Evolutionary conservation across 352 stramenopile genomes (phyloP).

Genomic region (Phytopythium chamaehyphon): DNA sequence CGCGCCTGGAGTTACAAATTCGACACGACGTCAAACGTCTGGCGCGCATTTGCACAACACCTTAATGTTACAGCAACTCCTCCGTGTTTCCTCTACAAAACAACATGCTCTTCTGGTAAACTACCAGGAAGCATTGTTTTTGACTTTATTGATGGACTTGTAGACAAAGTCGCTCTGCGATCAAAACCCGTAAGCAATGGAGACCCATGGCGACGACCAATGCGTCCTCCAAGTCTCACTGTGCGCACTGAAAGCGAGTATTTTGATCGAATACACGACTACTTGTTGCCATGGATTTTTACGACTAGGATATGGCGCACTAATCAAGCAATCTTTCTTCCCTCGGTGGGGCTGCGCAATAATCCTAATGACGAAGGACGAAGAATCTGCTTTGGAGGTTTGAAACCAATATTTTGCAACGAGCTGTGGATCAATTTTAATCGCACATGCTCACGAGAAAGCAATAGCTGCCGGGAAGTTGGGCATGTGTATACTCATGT

Average conservation of each 20-base stretch:
- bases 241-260: conserved; percentile 23
- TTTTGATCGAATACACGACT: conserved; percentile 37
- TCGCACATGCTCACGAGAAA: neutral
- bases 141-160: conserved; percentile 29
- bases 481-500: neutral
- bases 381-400: neutral
- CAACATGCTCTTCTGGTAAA: conserved; percentile 4
- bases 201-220: neutral
- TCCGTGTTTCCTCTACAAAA: conserved; percentile 24
- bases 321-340: conserved; percentile 14
- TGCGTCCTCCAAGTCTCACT: neutral
- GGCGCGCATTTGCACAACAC: conserved; percentile 21
- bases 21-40: conserved; percentile 28
- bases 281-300: conserved; percentile 31
- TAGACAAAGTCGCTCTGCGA: conserved; percentile 5
- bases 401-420: neutral
- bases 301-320: conserved; percentile 26
- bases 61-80: conserved; percentile 13
- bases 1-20: conserved; percentile 34
- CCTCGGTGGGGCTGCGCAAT: neutral
- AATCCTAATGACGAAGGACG: neutral
- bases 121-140: conserved; percentile 21
- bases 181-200: no score
- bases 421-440: neutral
- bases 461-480: neutral